phyloP scores from a whole-genome alignment of 225 moss, liverwort and hornwort species.

The Anthoceros angustus region DNA sequence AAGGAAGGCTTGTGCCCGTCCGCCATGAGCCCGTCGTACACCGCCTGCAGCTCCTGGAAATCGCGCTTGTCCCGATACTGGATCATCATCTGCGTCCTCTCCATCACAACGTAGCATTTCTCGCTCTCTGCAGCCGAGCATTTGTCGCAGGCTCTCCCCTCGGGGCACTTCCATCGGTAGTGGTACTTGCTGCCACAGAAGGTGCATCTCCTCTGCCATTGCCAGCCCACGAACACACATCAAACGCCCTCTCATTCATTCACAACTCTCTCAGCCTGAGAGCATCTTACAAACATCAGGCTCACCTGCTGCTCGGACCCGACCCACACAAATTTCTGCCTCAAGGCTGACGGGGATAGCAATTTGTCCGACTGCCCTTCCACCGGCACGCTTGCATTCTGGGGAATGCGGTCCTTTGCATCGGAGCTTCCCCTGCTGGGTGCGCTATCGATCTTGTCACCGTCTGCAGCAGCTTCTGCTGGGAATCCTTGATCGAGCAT shows the following conservation, averaged over 20 bases:
- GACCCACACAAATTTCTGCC: background rate
- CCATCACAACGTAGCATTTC: background rate
- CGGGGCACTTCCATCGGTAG: background rate
- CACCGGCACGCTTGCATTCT: too few species aligned
- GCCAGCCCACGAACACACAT: background rate
- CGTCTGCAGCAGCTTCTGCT: too few species aligned
- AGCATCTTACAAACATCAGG: background rate
- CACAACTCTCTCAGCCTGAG: background rate
- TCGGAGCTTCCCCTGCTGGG: too few species aligned
- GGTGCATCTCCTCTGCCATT: background rate
- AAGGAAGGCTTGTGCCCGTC: constrained; percentile 69
- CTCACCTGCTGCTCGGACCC: constrained; percentile 1
- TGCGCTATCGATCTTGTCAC: too few species aligned
- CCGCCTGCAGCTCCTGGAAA: constrained; percentile 29
- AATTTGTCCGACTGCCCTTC: too few species aligned
- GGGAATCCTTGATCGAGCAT: too few species aligned
- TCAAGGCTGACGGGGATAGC: background rate
- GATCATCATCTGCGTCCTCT: background rate
- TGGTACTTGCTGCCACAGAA: background rate
- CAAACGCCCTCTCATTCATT: background rate
- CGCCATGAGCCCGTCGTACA: constrained; percentile 29
- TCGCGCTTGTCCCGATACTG: constrained; percentile 30
- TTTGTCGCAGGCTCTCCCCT: background rate
- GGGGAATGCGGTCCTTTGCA: too few species aligned
- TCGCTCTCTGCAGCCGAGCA: background rate